Conservation (phyloP, 2,329 filamentous ascomycete species). For the Botrytis sinoallii region DNA sequence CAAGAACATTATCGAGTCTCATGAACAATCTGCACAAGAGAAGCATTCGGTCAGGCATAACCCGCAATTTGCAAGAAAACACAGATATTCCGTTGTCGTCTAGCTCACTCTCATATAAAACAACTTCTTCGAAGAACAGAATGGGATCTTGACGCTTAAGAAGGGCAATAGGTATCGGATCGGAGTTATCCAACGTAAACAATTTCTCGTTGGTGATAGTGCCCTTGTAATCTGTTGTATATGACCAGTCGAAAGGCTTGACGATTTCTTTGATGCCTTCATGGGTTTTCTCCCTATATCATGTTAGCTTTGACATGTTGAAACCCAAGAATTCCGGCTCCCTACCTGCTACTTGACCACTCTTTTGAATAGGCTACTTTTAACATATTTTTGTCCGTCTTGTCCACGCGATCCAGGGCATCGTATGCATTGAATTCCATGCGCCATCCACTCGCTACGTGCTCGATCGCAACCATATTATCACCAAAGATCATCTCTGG, state of each 20-base stretch:
- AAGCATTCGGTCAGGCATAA: slow-evolving; percentile 86
- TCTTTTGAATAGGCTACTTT: slow-evolving; percentile 89
- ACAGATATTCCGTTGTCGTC: slow-evolving; percentile 96
- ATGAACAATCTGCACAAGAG: slow-evolving; percentile 86
- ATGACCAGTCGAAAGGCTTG: slow-evolving; percentile 97
- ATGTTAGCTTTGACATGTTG: slow-evolving; percentile 21
- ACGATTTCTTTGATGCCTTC: slow-evolving; percentile 89
- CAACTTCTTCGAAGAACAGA: slow-evolving; percentile 92
- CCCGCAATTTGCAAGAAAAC: slow-evolving; percentile 84
- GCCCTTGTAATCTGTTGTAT: slow-evolving; percentile 83
- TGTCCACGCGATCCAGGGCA: slow-evolving; percentile 87
- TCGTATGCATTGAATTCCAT: slow-evolving; percentile 81
- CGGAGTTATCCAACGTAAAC: slow-evolving; percentile 28
- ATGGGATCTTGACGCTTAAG: slow-evolving; percentile 90
- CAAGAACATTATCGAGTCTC: slow-evolving; percentile 84
- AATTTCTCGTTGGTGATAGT: slow-evolving; percentile 48
- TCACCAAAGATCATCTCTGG: slow-evolving; percentile 99
- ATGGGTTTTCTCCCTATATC: slow-evolving; percentile 69
- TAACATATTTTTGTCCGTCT: slow-evolving; percentile 86
- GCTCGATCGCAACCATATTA: slow-evolving; percentile 75
- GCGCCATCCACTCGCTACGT: slow-evolving; percentile 71
- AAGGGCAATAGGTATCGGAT: slow-evolving; percentile 76
- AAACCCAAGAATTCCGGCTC: background rate
- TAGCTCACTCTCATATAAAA: slow-evolving; percentile 95
- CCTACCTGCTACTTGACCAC: slow-evolving; percentile 58